Evolutionary conservation across 2,329 filamentous ascomycete genomes (phyloP).

Genomic region (Metarhizium guizhouense): DNA sequence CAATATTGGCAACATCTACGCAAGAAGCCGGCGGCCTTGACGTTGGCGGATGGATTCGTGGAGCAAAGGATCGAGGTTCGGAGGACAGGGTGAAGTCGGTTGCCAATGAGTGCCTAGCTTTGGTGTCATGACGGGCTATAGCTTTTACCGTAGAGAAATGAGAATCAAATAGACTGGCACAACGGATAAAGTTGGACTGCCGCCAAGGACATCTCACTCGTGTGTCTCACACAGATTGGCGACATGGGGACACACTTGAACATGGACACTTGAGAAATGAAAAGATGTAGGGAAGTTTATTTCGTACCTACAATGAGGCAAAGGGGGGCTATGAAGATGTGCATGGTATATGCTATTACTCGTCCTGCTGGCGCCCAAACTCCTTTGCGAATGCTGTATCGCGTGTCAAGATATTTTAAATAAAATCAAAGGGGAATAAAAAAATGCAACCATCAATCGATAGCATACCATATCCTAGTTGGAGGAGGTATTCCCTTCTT

Average conservation of each 20-base stretch:
- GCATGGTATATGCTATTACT: neutral
- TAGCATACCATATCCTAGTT: neutral
- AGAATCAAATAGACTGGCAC: neutral
- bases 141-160: too few relatives aligned
- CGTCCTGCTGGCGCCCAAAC: neutral
- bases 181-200: neutral
- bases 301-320: too few relatives aligned
- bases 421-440: neutral
- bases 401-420: neutral
- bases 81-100: conserved; percentile 41
- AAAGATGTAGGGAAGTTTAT: too few relatives aligned
- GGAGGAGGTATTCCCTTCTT: neutral
- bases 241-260: too few relatives aligned
- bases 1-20: conserved; percentile 47
- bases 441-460: neutral
- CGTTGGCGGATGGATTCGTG: conserved; percentile 30
- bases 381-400: neutral
- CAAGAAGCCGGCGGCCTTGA: conserved; percentile 33
- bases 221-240: too few relatives aligned
- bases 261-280: too few relatives aligned
- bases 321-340: neutral
- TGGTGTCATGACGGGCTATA: neutral
- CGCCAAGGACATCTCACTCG: too few relatives aligned
- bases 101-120: conserved; percentile 33
- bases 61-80: conserved; percentile 31